Base-by-base conservation (phyloP, 2,329 filamentous ascomycete genomes). In the Colletotrichum sp. region DNA sequence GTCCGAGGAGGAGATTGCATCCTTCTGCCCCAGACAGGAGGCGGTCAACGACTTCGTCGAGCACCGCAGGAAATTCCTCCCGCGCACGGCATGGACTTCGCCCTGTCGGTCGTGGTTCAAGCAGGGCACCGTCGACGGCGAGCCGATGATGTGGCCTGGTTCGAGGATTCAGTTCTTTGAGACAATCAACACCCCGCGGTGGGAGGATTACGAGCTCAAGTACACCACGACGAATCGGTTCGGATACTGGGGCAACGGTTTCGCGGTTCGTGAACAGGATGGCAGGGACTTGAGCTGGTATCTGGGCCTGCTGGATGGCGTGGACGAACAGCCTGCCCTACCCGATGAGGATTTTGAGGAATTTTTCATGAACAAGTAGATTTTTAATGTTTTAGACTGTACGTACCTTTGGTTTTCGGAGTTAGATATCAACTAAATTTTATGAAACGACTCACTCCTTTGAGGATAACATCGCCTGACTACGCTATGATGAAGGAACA, bases 31-130 rank as follows among this genome's bases (percentile, higher is more conserved):
- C 1, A 80, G 78, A 32, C 75, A 78, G 28, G 78, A 78, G 28
- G 78, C 82, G 2, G 78, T 83, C 4, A 64, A 78, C 8, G 83
- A 84, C 52, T 85, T 82, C 68, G 78, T 73, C n/a, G 79, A 82
- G 36, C 81, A 83, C 63, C 81, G 80, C 32, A 75, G 78, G 32
- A 79, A 80, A n/a, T 84, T 82, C 49, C 71, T 82, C 21, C 76
- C 78, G 6, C 78, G 78, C 7, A 81, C 80, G 0, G 81, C 79
- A 6, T 82, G 78, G 79, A 80, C 76, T 0, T 78, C 78, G 6
- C 78, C 77, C 4, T 82, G 81, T 62, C 75, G 79, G 9, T 80
- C 79, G 24, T 82, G 81, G 80, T 81, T 80, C 77, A 82, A 82
- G 77, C 76, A 78, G 10, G 80, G 80, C 34, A 81, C 78, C 6